Evolutionary conservation across 305 asterid genomes (phyloP).

Genomic region (Solanum aculeatissimum): DNA sequence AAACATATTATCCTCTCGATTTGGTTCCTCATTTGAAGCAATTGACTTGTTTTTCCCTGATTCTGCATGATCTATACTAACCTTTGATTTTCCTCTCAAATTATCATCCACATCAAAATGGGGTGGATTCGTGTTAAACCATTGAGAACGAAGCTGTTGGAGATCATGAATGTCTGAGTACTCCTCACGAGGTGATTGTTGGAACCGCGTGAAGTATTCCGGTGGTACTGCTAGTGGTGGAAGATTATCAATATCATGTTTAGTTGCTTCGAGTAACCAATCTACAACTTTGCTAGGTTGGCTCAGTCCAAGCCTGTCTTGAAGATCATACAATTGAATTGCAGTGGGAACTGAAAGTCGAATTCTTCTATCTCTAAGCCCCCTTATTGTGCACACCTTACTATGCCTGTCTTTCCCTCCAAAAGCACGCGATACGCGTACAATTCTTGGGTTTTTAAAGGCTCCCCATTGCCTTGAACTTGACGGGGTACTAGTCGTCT

Average conservation of each 20-base stretch:
- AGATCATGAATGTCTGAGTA: not conserved
- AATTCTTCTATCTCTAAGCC: slow-evolving; percentile 64
- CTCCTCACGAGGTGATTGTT: slow-evolving; percentile 3
- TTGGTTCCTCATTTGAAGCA: slow-evolving; percentile 16
- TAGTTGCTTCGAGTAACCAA: slow-evolving; percentile 58
- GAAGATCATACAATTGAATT: slow-evolving; percentile 66
- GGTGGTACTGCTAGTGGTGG: slow-evolving; percentile 60
- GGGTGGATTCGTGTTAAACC: not conserved
- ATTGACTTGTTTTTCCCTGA: slow-evolving; percentile 13
- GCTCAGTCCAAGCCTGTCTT: slow-evolving; percentile 58
- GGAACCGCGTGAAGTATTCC: slow-evolving; percentile 2
- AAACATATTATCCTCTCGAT: not conserved
- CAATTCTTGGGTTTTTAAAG: slow-evolving; percentile 65
- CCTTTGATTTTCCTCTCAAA: not conserved
- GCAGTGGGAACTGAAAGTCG: slow-evolving; percentile 71
- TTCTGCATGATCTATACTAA: not conserved
- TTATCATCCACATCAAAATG: not conserved
- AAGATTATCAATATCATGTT: slow-evolving; percentile 48
- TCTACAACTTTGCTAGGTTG: slow-evolving; percentile 87
- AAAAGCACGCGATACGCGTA: slow-evolving; percentile 52
- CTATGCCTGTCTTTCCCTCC: slow-evolving; percentile 88
- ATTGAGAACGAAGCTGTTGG: slow-evolving; percentile 9
- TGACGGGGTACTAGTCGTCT: slow-evolving; percentile 10
- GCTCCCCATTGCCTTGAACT: slow-evolving; percentile 59
- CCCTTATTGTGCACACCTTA: slow-evolving; percentile 62